Evolutionary conservation across 495 filamentous ascomycete genomes (phyloP).

Genomic region (Neurospora sp.): DNA sequence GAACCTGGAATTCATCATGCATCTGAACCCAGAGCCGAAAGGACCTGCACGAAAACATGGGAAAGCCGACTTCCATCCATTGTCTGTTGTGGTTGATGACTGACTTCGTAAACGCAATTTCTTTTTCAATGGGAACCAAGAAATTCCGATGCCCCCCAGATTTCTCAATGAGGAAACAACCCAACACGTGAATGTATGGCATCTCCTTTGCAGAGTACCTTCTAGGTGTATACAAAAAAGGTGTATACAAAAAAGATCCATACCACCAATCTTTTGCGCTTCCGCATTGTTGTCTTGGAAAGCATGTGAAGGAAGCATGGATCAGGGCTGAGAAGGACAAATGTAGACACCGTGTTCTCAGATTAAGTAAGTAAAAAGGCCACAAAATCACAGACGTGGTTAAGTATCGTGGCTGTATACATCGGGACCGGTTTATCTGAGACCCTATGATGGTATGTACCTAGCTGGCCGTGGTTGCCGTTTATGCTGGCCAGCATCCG

Average conservation of each 20-base stretch:
- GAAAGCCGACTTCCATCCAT: neutral
- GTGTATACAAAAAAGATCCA: neutral
- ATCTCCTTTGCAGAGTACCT: neutral
- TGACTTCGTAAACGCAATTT: neutral
- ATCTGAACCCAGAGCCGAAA: neutral
- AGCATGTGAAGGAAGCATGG: neutral
- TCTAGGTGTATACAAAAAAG: neutral
- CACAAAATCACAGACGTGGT: neutral
- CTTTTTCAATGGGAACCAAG: neutral
- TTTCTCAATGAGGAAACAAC: neutral
- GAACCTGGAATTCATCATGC: neutral
- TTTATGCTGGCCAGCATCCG: neutral
- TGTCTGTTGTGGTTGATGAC: neutral
- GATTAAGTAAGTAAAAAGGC: neutral
- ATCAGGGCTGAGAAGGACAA: neutral
- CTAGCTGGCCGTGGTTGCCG: neutral
- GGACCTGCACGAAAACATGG: neutral
- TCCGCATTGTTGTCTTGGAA: neutral
- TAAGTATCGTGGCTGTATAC: neutral
- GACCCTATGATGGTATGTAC: neutral
- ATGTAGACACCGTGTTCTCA: neutral
- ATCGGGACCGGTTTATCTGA: neutral
- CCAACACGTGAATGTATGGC: neutral
- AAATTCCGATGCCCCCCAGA: neutral
- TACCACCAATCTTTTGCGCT: neutral